phyloP scores from a whole-genome alignment of 345 rosid genomes.

The Psidium friedrichsthalianum region DNA sequence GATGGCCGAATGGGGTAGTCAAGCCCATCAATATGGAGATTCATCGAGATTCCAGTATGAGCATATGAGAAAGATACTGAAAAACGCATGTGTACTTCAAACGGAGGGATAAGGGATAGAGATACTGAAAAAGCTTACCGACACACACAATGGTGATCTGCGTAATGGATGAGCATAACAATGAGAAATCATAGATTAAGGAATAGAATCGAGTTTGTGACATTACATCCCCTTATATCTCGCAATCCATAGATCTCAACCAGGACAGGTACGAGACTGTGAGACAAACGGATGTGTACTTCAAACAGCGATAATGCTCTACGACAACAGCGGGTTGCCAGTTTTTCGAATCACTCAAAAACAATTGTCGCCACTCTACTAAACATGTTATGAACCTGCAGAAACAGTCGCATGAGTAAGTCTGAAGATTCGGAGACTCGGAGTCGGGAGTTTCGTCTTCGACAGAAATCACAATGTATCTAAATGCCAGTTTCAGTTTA shows the following conservation, averaged over 20 bases:
- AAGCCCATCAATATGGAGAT: too few relatives aligned
- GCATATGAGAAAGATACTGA: too few relatives aligned
- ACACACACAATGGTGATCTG: not conserved
- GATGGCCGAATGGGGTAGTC: too few relatives aligned
- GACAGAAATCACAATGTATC: not conserved
- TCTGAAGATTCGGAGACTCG: not conserved
- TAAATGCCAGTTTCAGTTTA: not conserved
- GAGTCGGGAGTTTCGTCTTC: not conserved
- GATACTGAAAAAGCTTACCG: not conserved
- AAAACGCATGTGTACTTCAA: too few relatives aligned
- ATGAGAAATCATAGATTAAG: not conserved
- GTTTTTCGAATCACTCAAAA: conserved; percentile 14
- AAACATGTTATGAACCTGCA: conserved; percentile 53
- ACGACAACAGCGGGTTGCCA: conserved; percentile 3
- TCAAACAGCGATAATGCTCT: not conserved
- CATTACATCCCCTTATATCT: not conserved
- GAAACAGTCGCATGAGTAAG: too few relatives aligned
- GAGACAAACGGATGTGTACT: not conserved
- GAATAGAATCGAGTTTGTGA: not conserved
- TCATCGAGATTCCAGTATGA: too few relatives aligned
- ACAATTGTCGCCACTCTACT: conserved; percentile 47
- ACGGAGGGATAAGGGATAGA: not conserved
- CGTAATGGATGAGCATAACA: not conserved
- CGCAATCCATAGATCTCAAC: not conserved
- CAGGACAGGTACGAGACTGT: not conserved